Conservation (phyloP, 495 filamentous ascomycete species). For the Aspergillus funiculosus region DNA sequence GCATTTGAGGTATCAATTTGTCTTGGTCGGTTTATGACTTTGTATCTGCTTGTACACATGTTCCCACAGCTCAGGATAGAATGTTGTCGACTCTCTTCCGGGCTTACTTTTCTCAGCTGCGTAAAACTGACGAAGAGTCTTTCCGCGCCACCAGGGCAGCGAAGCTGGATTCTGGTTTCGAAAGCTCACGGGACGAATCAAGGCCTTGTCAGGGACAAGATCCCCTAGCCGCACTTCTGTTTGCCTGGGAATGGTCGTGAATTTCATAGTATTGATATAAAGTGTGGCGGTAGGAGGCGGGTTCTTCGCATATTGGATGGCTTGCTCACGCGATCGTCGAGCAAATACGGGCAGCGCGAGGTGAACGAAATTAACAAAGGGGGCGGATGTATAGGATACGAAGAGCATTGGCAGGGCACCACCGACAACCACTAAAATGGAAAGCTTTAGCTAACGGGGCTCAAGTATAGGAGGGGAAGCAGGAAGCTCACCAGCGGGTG, state of each 20-base stretch:
- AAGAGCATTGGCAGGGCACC: slow-evolving; percentile 62
- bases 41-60: slow-evolving; percentile 37
- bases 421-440: slow-evolving; percentile 46
- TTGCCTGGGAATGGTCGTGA: slow-evolving; percentile 41
- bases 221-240: slow-evolving; percentile 38
- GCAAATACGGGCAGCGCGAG: slow-evolving; percentile 63
- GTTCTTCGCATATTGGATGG: slow-evolving; percentile 57
- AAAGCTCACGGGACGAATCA: slow-evolving; percentile 38
- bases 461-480: neutral
- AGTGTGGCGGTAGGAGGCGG: slow-evolving; percentile 59
- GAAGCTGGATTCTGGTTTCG: slow-evolving; percentile 29
- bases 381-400: slow-evolving; percentile 56
- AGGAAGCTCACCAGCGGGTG: slow-evolving; percentile 39
- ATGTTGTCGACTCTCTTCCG: slow-evolving; percentile 31
- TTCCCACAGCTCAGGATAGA: slow-evolving; percentile 42
- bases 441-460: slow-evolving; percentile 1
- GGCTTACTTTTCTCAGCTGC: slow-evolving; percentile 29
- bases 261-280: slow-evolving; percentile 65
- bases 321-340: slow-evolving; percentile 59
- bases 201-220: slow-evolving; percentile 27
- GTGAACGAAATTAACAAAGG: slow-evolving; percentile 69
- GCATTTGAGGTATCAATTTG: slow-evolving; percentile 7
- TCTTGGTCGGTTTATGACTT: slow-evolving; percentile 11
- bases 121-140: slow-evolving; percentile 31
- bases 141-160: slow-evolving; percentile 32